These are phyloP conservation scores for Pholiota molesta DNA, from an alignment of 768 basidiomycete species.

Conservation along the genomic window DNA sequence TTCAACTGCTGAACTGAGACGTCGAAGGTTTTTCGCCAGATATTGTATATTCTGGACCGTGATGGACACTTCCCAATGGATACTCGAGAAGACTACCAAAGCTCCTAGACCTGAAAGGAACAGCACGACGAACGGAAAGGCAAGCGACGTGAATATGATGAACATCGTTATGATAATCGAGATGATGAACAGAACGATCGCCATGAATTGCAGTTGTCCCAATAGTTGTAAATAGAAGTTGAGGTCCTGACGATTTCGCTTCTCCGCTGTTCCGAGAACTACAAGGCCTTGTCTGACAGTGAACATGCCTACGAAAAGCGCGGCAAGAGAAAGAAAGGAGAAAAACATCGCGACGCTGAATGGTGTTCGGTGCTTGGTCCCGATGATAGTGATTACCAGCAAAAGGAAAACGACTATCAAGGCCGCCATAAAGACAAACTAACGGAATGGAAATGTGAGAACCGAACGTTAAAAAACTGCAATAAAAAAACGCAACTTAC, in stretches of 20 bases:
- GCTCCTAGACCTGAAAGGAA: conserved; percentile 20
- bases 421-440: conserved; percentile 35
- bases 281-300: conserved; percentile 31
- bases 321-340: conserved; percentile 31
- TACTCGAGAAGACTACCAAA: conserved; percentile 27
- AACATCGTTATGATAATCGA: conserved; percentile 30
- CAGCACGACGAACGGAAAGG: conserved; percentile 29
- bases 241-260: conserved; percentile 18
- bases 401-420: conserved; percentile 31
- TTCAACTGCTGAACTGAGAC: conserved; percentile 16
- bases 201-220: conserved; percentile 35
- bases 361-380: conserved; percentile 19
- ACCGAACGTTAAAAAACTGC: not conserved
- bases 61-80: conserved; percentile 34
- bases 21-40: conserved; percentile 23
- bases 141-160: conserved; percentile 31
- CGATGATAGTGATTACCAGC: conserved; percentile 27
- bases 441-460: not conserved
- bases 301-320: conserved; percentile 35
- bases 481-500: not conserved
- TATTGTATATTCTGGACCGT: conserved; percentile 29
- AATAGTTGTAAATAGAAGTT: conserved; percentile 30
- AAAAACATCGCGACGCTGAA: conserved; percentile 35
- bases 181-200: conserved; percentile 29
- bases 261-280: conserved; percentile 19